phyloP scores from a whole-genome alignment of 1,284 basidiomycete genomes.

The Tremellales sp. region DNA sequence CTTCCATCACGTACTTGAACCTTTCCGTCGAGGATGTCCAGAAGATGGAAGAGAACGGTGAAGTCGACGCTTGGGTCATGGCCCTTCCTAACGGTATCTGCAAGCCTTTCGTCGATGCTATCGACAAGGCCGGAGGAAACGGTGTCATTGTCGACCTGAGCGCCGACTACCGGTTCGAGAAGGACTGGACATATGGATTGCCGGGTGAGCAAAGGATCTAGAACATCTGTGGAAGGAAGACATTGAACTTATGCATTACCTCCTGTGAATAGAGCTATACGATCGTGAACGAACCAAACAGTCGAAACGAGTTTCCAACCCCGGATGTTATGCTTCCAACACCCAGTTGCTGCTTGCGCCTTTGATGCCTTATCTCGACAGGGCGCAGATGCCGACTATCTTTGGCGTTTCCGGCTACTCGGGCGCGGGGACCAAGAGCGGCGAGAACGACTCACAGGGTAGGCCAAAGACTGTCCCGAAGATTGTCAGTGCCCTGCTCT shows the following conservation, averaged over 20 bases:
- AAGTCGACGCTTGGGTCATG: constrained; percentile 96
- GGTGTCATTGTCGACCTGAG: constrained; percentile 83
- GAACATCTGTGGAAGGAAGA: constrained; percentile 20
- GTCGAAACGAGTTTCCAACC: constrained; percentile 88
- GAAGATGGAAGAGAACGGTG: constrained; percentile 77
- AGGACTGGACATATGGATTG: constrained; percentile 94
- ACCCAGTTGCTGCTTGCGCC: constrained; percentile 88
- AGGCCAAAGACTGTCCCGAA: constrained; percentile 75
- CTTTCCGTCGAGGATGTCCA: constrained; percentile 72
- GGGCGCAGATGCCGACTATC: constrained; percentile 70
- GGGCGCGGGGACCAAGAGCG: constrained; percentile 84
- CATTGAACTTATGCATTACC: constrained; percentile 11
- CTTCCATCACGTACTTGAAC: constrained; percentile 70
- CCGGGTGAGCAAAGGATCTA: constrained; percentile 71
- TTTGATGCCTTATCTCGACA: constrained; percentile 67
- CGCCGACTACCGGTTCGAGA: constrained; percentile 93
- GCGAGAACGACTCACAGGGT: constrained; percentile 59
- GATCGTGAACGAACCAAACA: constrained; percentile 64
- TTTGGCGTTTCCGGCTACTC: constrained; percentile 93
- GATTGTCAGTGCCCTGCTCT: constrained; percentile 52
- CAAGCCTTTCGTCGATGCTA: constrained; percentile 95
- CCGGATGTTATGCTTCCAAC: constrained; percentile 95
- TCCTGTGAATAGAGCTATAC: constrained; percentile 69
- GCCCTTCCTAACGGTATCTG: constrained; percentile 95
- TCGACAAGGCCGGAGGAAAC: constrained; percentile 67